Evolutionary conservation across 371 early-diverging fungal genomes (phyloP), one percentile per base, ranked within the genome.

Genomic region (Mucor indicus): DNA sequence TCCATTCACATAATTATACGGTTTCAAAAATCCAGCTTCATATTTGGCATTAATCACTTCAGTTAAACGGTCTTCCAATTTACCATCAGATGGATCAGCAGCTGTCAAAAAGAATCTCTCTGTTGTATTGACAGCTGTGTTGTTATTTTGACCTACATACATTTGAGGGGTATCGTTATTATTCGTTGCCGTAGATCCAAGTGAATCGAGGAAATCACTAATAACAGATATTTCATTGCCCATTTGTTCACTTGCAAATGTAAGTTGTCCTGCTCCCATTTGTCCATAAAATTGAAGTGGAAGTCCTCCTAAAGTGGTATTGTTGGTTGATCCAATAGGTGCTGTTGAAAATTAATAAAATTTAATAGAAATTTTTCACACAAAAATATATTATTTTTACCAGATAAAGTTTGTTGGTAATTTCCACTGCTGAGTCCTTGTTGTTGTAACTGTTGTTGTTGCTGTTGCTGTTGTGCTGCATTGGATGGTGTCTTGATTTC

Each of bases 31-130:
- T 0, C 97, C 97, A 3, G 95, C 95, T 44, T 94, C 91, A 53
- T 88, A 92, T 66, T 96, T 96, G 22, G 93, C 93, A 58, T 86
- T 86, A 64, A 95, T 89, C 23, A 95, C 87, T 57, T 93, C 88
- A 27, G 81, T 90, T 45, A 94, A 70, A 38, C 91, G 85, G 50
- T 91, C 93, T 57, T 90, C 89, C 10, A 81, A 66, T 20, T 88
- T 80, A 10, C 89, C 90, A 52, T 92, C 94, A 1, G 75, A 74
- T 0, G 93, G 94, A 65, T 96, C 91, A 1, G 95, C 93, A 0
- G 92, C 92, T 4, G 90, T 91, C 43, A 94, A 68, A 44, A 90
- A 84, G 65, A 93, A 96, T 56, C 83, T 81, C 58, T 93, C 94
- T 3, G 60, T 45, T 20, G 57, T 50, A 36, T 58, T 56, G 42